Conservation (phyloP, 352 stramenopile species). For the Thraustochytrium sp. region DNA sequence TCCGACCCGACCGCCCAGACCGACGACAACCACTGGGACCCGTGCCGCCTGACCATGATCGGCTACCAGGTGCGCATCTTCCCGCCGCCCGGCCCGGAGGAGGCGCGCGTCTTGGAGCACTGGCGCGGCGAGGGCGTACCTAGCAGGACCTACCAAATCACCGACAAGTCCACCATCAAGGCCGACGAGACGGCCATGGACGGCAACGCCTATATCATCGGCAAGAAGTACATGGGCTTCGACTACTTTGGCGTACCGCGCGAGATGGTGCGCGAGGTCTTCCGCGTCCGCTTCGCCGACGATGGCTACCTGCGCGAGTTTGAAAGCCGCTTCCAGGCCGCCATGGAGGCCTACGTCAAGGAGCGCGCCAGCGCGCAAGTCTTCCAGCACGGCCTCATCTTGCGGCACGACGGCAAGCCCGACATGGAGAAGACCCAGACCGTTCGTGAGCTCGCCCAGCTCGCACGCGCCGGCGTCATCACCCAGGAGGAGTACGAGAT, state of each 20-base stretch:
- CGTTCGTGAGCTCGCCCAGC: background rate
- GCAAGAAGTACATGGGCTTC: background rate
- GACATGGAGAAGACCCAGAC: background rate
- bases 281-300: conserved; percentile 4
- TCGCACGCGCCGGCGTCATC: background rate
- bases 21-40: background rate
- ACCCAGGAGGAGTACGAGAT: conserved; percentile 22
- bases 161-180: background rate
- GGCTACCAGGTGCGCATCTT: conserved; percentile 4
- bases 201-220: background rate
- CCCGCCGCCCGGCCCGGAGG: background rate
- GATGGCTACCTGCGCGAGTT: background rate
- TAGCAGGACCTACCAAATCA: background rate
- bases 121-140: too few relatives aligned
- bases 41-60: background rate
- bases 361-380: background rate
- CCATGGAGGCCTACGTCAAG: background rate
- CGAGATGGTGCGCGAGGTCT: background rate
- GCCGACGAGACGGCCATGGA: background rate
- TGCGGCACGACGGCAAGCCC: background rate
- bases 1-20: background rate
- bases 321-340: background rate
- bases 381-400: background rate
- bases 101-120: background rate
- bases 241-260: background rate